Conservation (phyloP, 176 grass and related monocot genomes). For the Dactylis glomerata region DNA sequence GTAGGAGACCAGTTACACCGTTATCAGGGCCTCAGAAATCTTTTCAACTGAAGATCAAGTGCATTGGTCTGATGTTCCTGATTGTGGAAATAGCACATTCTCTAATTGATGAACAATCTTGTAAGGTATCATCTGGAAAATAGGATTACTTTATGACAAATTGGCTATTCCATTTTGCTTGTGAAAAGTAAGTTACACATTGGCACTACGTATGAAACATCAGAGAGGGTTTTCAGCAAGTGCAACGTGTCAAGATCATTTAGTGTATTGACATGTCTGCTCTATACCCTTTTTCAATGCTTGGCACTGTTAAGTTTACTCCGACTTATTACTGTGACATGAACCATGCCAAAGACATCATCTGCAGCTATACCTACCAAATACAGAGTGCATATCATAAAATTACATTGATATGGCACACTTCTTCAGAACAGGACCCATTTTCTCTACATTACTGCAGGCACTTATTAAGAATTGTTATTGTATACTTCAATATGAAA, state of each 20-base stretch:
- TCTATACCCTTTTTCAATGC: neutral
- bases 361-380: neutral
- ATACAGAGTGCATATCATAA: neutral
- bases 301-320: constrained; percentile 2
- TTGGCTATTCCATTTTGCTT: neutral
- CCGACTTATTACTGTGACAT: neutral
- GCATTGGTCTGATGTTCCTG: neutral
- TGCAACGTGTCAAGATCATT: constrained; percentile 15
- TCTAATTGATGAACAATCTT: constrained; percentile 2
- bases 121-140: neutral
- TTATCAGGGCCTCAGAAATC: neutral
- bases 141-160: neutral
- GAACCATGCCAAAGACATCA: constrained; percentile 10
- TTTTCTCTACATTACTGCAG: neutral
- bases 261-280: neutral
- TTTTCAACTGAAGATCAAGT: neutral
- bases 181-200: neutral
- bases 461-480: neutral
- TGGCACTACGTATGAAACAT: constrained; percentile 5
- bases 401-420: constrained; percentile 21
- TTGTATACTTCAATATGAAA: constrained; percentile 8
- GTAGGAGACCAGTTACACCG: neutral
- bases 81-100: constrained; percentile 3
- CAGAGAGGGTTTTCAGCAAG: constrained; percentile 9
- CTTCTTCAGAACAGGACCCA: neutral